Conservation (phyloP, 371 early-diverging fungal genomes). For the Mortierella sp. region DNA sequence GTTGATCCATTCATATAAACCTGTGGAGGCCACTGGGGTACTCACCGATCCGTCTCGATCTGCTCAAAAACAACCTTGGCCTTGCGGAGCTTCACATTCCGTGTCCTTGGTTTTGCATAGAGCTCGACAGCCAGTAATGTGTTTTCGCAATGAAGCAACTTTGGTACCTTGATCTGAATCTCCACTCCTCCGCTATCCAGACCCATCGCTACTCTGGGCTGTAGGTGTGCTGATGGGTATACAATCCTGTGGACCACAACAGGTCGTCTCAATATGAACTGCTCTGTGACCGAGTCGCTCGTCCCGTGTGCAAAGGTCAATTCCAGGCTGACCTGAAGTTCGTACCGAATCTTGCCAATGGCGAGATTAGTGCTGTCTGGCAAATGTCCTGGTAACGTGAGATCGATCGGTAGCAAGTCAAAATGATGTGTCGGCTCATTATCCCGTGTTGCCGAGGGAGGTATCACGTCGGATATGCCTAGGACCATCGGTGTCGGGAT, state of each 20-base stretch:
- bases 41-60: constrained; percentile 52
- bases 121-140: constrained; percentile 46
- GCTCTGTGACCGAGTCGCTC: constrained; percentile 18
- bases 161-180: constrained; percentile 48
- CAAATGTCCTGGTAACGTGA: constrained; percentile 44
- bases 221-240: constrained; percentile 45
- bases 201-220: constrained; percentile 35
- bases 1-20: too few relatives aligned
- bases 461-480: neutral
- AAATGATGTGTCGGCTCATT: constrained; percentile 12
- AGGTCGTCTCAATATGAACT: constrained; percentile 32
- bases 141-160: constrained; percentile 46
- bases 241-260: constrained; percentile 45
- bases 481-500: constrained; percentile 43
- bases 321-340: constrained; percentile 41
- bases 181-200: constrained; percentile 52
- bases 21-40: neutral
- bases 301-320: constrained; percentile 35
- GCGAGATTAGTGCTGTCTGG: constrained; percentile 32
- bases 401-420: constrained; percentile 36
- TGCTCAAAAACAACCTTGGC: constrained; percentile 51
- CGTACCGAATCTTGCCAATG: constrained; percentile 50
- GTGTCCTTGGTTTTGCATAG: constrained; percentile 45
- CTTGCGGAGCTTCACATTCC: constrained; percentile 41
- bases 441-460: neutral